Conservation (phyloP, 2,329 filamentous ascomycete genomes). For the Fusarium torulosum region DNA sequence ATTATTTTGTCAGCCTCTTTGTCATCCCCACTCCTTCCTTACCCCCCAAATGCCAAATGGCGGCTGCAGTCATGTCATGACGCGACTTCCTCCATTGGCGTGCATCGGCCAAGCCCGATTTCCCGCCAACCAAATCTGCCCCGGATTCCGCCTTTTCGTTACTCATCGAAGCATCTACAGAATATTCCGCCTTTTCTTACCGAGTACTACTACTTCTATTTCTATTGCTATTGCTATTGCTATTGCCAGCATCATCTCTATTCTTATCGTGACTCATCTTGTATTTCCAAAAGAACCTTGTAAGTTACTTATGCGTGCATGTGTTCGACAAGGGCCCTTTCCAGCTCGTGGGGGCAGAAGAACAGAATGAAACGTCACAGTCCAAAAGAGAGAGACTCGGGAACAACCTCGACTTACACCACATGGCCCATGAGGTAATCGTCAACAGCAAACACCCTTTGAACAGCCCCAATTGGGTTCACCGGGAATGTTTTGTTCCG, state of each 20-base stretch:
- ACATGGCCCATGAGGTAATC: conserved; percentile 15
- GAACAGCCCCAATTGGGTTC: conserved; percentile 24
- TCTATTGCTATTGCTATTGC: no score
- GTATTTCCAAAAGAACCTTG: conserved; percentile 16
- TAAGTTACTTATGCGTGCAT: not conserved
- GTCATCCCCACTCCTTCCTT: not conserved
- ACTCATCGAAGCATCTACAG: conserved; percentile 1
- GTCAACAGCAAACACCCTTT: conserved; percentile 3
- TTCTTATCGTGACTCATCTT: conserved; percentile 35
- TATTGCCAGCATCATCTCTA: not conserved
- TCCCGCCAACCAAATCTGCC: conserved; percentile 26
- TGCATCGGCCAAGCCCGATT: conserved; percentile 47
- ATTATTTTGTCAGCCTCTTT: conserved; percentile 29
- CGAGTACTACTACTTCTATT: no score
- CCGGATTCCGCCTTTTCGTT: conserved; percentile 23
- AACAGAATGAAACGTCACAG: conserved; percentile 38
- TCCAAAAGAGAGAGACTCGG: conserved; percentile 16
- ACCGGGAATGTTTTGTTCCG: conserved; percentile 25
- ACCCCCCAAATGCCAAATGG: conserved; percentile 1
- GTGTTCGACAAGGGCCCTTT: not conserved
- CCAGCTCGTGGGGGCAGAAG: conserved; percentile 29
- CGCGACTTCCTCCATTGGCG: conserved; percentile 35
- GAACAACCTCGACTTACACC: conserved; percentile 27
- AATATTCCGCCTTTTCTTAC: not conserved
- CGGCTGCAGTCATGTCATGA: conserved; percentile 32